Conservation (phyloP, 305 asterid genomes). For the Fraxinus latifolia region DNA sequence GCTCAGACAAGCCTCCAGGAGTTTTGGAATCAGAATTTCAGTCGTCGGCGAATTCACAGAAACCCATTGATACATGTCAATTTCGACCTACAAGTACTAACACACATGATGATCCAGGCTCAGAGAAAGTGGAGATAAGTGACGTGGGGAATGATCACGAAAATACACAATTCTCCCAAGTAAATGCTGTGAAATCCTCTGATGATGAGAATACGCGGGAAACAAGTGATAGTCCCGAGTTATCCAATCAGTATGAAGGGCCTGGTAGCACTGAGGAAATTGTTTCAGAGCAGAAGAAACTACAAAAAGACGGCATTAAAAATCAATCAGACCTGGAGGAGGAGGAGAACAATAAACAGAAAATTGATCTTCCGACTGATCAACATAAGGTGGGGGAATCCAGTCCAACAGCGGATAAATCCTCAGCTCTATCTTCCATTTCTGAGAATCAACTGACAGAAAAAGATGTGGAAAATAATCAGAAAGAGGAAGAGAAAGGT, state of each 20-base stretch:
- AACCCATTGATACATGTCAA: constrained; percentile 32
- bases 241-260: constrained; percentile 32
- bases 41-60: constrained; percentile 34
- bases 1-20: constrained; percentile 37
- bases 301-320: constrained; percentile 32
- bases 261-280: constrained; percentile 39
- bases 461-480: constrained; percentile 43
- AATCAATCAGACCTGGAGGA: constrained; percentile 37
- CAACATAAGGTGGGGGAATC: constrained; percentile 35
- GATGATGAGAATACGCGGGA: constrained; percentile 38
- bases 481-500: constrained; percentile 43
- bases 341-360: constrained; percentile 28
- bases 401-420: constrained; percentile 35
- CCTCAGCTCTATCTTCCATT: constrained; percentile 39
- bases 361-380: constrained; percentile 37
- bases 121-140: constrained; percentile 30
- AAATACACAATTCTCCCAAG: constrained; percentile 33
- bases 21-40: constrained; percentile 45
- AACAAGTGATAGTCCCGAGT: constrained; percentile 41
- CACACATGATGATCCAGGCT: constrained; percentile 31
- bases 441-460: constrained; percentile 41
- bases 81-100: constrained; percentile 30
- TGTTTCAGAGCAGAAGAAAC: constrained; percentile 33
- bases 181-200: constrained; percentile 32
- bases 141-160: constrained; percentile 32